phyloP scores from a whole-genome alignment of 805 yeast genomes.

The Helenozyma rhizophorensis region DNA sequence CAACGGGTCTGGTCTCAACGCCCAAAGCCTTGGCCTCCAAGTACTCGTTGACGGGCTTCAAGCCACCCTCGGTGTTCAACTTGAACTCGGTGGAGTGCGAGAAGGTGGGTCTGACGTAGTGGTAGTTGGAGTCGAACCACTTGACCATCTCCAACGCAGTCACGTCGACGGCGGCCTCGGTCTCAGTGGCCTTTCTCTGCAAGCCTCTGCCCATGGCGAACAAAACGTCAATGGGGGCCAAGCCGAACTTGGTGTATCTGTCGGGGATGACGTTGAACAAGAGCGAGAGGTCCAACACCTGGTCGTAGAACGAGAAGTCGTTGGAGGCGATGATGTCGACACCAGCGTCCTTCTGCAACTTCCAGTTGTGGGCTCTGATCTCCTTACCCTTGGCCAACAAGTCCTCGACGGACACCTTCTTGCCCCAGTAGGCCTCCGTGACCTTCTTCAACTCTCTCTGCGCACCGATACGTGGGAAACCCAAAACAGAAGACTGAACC shows the following conservation, averaged over 20 bases:
- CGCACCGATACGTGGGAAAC: conserved; percentile 99
- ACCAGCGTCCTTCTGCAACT: conserved; percentile 94
- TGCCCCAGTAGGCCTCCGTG: conserved; percentile 98
- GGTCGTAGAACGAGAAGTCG: conserved; percentile 98
- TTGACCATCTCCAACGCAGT: conserved; percentile 99
- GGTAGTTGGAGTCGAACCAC: conserved; percentile 99
- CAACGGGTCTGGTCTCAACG: conserved; percentile 94
- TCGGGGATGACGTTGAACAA: conserved; percentile 95
- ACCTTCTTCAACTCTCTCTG: conserved; percentile 98
- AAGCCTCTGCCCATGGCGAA: conserved; percentile 99
- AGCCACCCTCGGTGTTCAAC: conserved; percentile 67
- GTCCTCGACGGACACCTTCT: conserved; percentile 84
- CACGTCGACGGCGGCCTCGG: conserved; percentile 89
- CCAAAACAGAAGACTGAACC: conserved; percentile 97
- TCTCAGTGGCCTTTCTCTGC: conserved; percentile 90
- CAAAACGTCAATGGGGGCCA: conserved; percentile 84
- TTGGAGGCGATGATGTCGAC: conserved; percentile 96
- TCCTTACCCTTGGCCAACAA: conserved; percentile 90
- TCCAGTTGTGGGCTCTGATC: conserved; percentile 95
- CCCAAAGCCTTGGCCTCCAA: conserved; percentile 97
- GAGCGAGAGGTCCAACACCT: conserved; percentile 86
- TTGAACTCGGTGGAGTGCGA: conserved; percentile 92
- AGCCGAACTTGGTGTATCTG: conserved; percentile 88
- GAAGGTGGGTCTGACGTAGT: conserved; percentile 99
- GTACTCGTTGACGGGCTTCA: conserved; percentile 96